Evolutionary conservation across 495 filamentous ascomycete species (phyloP), one percentile per base, ranked within the genome.

Genomic region (Podospora anserina): DNA sequence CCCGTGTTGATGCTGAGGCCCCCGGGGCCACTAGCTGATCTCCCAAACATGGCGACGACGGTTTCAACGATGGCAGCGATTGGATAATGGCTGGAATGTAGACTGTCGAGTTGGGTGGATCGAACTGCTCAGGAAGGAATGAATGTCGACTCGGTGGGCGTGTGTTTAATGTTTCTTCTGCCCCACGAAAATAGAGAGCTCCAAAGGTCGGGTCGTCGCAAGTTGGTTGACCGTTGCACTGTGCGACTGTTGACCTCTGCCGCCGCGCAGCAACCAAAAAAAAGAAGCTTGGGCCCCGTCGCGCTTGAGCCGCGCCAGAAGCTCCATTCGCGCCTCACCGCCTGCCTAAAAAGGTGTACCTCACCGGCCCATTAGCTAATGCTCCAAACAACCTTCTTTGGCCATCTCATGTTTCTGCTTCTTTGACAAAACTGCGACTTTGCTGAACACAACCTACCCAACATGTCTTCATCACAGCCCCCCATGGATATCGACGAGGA

Each of bases 1-100:
- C 81, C 86, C n/a, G 91, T 95, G 76, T 92, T 94, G 75, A 95
- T 91, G 67, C 87, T 91, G 65, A 94, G 82, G 65, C 87, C 89
- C 20, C 82, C 85, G 27, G 89, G 85, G 69, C 88, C 85, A 79
- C 90, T 92, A 57, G 86, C 82, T 54, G 88, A 88, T 73, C 87
- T 82, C 68, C 81, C 80, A 60, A 86, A 76, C 83, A 84, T 85
- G 32, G 27, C 70, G 71, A 60, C 49, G 61, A 69, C 73, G 53
- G 26, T 54, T 16, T 58, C 32, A 49, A 34, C n/a, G 66, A 69
- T 64, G 60, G 59, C 61, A 64, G 39, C 63, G 59, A 56, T 54
- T 68, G 68, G 63, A 64, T 19, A 26, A 3, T 18, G 59, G 28
- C 63, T 61, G 66, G 19, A 44, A 63, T 64, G 54, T 23, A 53